Evolutionary conservation across 2,329 filamentous ascomycete species (phyloP).

Genomic region (Penicillium brevicompactum): DNA sequence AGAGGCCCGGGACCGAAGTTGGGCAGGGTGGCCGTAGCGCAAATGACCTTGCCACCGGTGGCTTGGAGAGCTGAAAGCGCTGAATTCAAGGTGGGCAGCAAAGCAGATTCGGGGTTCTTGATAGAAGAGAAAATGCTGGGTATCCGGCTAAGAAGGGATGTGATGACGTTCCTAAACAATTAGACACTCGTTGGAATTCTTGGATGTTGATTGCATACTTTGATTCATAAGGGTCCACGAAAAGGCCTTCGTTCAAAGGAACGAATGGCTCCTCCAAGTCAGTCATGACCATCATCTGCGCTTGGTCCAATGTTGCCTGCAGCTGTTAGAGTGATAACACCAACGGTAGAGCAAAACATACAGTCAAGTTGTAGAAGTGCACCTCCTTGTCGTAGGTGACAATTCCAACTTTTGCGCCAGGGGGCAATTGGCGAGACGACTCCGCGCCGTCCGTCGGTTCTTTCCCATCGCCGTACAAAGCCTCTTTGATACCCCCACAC

Average conservation of each 20-base stretch:
- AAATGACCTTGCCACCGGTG: slow-evolving; percentile 91
- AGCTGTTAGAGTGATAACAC: slow-evolving; percentile 25
- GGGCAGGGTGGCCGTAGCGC: slow-evolving; percentile 81
- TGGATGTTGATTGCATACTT: slow-evolving; percentile 53
- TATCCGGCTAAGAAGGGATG: slow-evolving; percentile 78
- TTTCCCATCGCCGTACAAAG: slow-evolving; percentile 73
- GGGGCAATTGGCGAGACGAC: slow-evolving; percentile 62
- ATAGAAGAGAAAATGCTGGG: slow-evolving; percentile 83
- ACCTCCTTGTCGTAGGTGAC: slow-evolving; percentile 96
- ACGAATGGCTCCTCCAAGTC: slow-evolving; percentile 97
- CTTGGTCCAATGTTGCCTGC: slow-evolving; percentile 74
- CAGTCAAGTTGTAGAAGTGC: slow-evolving; percentile 94
- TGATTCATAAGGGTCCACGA: slow-evolving; percentile 91
- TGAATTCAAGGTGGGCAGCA: slow-evolving; percentile 81
- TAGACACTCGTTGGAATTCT: slow-evolving; percentile 19
- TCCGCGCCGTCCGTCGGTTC: slow-evolving; percentile 53
- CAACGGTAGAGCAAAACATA: slow-evolving; percentile 49
- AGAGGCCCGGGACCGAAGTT: slow-evolving; percentile 88
- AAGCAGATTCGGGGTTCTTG: slow-evolving; percentile 87
- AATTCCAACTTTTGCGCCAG: slow-evolving; percentile 86
- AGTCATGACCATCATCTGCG: slow-evolving; percentile 98
- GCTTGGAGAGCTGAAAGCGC: slow-evolving; percentile 79
- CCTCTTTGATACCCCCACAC: slow-evolving; percentile 82
- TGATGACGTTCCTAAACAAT: slow-evolving; percentile 68
- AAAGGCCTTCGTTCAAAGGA: slow-evolving; percentile 85